Base-by-base conservation (phyloP, 1,284 basidiomycete genomes). In the Sanghuangporus sanghuang region DNA sequence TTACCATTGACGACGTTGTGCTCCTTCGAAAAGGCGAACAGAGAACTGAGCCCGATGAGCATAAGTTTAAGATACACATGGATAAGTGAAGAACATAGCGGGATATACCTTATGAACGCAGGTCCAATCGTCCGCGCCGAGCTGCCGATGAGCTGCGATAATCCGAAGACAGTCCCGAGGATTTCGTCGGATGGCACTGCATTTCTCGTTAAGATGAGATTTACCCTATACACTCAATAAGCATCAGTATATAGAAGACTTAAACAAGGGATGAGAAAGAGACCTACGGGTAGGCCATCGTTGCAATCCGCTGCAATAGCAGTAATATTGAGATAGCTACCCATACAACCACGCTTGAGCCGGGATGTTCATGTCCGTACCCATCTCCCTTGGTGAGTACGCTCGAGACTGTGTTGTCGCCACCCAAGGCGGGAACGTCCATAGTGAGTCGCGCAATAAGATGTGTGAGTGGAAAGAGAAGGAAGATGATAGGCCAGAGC, bases 401-500 rank as follows among this genome's bases (percentile, higher is more conserved):
- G 16, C 21, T n/a, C 16, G 21, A 46, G 44, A n/a, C 27, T 32
- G 5, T 32, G 5, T 32, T 32, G 27, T 32, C 27, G 27, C 27
- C 27, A 32, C 21, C 40, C 42, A 21, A 21, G 32, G 36, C 35
- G 14, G 70, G 70, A 54, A 68, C 69, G 48, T 21, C 12, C 49
- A 57, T 42, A 16, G 59, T 61, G 21, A 18, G 40, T 46, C 73
- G 71, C 11, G 74, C 77, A 62, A 77, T 60, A 63, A 73, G 14
- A 69, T 77, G 74, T 38, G 78, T 69, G 6, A 73, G 68, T 11
- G 77, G 77, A 57, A 78, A 71, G 40, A 73, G 59, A 32, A 71
- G 68, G 67, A 75, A 79, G 54, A 69, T 70, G 64, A 71, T 71
- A 6, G 76, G 75, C 76, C 76, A 78, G 56, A 77, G 69, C 27